phyloP scores from a whole-genome alignment of 2,329 filamentous ascomycete species.

The Beauveria bassiana region DNA sequence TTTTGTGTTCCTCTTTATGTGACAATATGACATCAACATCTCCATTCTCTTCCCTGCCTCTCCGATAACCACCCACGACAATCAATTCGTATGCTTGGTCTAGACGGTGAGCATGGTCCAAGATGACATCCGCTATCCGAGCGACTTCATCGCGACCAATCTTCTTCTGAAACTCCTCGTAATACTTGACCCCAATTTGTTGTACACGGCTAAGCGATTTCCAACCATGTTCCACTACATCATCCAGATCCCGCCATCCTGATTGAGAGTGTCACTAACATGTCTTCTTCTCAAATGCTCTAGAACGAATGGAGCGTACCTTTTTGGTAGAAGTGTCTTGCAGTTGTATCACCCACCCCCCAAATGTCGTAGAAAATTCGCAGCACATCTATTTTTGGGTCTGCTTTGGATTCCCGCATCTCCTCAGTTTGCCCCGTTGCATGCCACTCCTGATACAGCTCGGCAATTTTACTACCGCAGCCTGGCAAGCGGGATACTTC shows the following conservation, averaged over 20 bases:
- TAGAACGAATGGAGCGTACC: slow-evolving; percentile 21
- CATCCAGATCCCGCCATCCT: slow-evolving; percentile 77
- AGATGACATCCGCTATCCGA: slow-evolving; percentile 55
- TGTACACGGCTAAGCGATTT: slow-evolving; percentile 65
- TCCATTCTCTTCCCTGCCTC: slow-evolving; percentile 64
- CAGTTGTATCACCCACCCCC: slow-evolving; percentile 81
- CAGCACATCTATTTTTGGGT: slow-evolving; percentile 58
- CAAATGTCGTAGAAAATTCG: slow-evolving; percentile 75
- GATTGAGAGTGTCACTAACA: not conserved
- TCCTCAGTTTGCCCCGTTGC: slow-evolving; percentile 53
- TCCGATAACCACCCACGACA: slow-evolving; percentile 74
- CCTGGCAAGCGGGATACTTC: slow-evolving; percentile 59
- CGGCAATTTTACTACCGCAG: slow-evolving; percentile 72
- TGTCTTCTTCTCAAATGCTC: not conserved
- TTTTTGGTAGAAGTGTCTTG: slow-evolving; percentile 70
- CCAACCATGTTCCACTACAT: slow-evolving; percentile 82
- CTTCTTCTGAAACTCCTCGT: slow-evolving; percentile 69
- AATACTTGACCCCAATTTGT: slow-evolving; percentile 91
- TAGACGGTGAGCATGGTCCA: slow-evolving; percentile 58
- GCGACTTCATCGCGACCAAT: slow-evolving; percentile 71
- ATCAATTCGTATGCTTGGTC: slow-evolving; percentile 46
- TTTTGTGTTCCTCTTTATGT: slow-evolving; percentile 64
- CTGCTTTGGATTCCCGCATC: slow-evolving; percentile 53
- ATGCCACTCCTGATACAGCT: slow-evolving; percentile 69
- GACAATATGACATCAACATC: slow-evolving; percentile 84